Conservation (phyloP, 2,329 filamentous ascomycete species). For the Tolypocladium pustulatum region DNA sequence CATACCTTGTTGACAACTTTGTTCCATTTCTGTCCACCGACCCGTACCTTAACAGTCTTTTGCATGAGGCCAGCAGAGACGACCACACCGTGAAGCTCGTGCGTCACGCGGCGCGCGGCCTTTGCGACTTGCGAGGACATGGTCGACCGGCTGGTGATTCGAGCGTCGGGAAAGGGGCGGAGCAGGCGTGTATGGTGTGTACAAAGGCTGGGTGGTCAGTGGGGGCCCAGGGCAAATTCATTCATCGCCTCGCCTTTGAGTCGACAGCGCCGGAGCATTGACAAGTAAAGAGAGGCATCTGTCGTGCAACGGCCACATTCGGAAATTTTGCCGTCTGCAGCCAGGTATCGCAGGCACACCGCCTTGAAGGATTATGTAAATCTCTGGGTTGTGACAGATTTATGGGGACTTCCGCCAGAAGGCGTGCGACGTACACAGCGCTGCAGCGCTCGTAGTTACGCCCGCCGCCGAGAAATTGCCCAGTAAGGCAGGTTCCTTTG, state of each 20-base stretch:
- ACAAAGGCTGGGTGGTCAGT: not conserved
- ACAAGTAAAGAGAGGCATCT: not conserved
- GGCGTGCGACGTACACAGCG: too few species aligned
- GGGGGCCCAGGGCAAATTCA: not conserved
- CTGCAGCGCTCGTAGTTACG: not conserved
- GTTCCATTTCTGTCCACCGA: slow-evolving; percentile 64
- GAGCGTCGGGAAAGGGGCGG: not conserved
- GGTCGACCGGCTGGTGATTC: not conserved
- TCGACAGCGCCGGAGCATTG: not conserved
- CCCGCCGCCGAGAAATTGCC: not conserved
- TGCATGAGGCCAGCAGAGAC: slow-evolving; percentile 69
- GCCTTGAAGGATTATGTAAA: not conserved
- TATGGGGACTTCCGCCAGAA: too few species aligned
- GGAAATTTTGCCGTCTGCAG: not conserved
- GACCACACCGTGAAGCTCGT: slow-evolving; percentile 56
- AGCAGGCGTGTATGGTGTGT: not conserved
- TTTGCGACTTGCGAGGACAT: slow-evolving; percentile 32
- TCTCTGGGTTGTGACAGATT: too few species aligned
- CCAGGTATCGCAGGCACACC: not conserved
- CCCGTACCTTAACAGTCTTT: slow-evolving; percentile 68
- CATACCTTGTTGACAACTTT: slow-evolving; percentile 60
- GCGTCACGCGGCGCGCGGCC: slow-evolving; percentile 32
- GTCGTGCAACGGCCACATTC: not conserved
- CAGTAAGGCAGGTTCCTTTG: not conserved
- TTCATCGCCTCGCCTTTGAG: not conserved